A percentile compares a stretch with the other conserved stretches of the same genome.
These are phyloP conservation scores for Dicorynia guianensis DNA, from an alignment of 306 rosid species.

Conservation along the genomic window DNA sequence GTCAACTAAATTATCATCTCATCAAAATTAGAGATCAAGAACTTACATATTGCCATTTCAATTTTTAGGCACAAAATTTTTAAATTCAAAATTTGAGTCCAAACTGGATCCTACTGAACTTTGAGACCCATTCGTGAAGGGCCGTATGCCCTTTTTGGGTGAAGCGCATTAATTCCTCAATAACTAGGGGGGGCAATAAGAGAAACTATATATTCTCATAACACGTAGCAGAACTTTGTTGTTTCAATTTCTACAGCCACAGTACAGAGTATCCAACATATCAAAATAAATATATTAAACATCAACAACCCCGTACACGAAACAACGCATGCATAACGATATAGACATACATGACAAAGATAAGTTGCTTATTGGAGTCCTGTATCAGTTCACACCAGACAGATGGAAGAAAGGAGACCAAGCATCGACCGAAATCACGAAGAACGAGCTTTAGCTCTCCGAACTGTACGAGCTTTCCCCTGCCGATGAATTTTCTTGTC, in stretches of 20 bases:
- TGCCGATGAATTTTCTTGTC: slow-evolving; percentile 51
- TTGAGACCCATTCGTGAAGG: too few relatives aligned
- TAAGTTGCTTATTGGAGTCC: slow-evolving; percentile 22
- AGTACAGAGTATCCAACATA: neutral
- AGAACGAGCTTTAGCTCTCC: slow-evolving; percentile 54
- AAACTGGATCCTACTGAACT: too few relatives aligned
- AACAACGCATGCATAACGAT: slow-evolving; percentile 8
- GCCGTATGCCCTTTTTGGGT: too few relatives aligned
- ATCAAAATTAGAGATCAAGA: too few relatives aligned
- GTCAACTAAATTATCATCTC: too few relatives aligned
- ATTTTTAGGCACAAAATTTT: too few relatives aligned
- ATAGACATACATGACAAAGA: neutral
- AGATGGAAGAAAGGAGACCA: slow-evolving; percentile 2
- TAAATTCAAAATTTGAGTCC: too few relatives aligned
- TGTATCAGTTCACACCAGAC: slow-evolving; percentile 23
- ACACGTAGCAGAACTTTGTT: too few relatives aligned
- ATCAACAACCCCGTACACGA: slow-evolving; percentile 4
- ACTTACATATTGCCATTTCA: too few relatives aligned
- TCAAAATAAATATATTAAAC: neutral
- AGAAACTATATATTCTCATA: too few relatives aligned
- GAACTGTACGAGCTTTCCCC: slow-evolving; percentile 78
- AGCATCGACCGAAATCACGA: slow-evolving; percentile 14
- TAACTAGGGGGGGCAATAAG: too few relatives aligned
- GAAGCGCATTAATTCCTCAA: too few relatives aligned
- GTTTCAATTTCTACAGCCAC: neutral